phyloP scores from a whole-genome alignment of 106 monocot species.

The Dendrobium nobile region DNA sequence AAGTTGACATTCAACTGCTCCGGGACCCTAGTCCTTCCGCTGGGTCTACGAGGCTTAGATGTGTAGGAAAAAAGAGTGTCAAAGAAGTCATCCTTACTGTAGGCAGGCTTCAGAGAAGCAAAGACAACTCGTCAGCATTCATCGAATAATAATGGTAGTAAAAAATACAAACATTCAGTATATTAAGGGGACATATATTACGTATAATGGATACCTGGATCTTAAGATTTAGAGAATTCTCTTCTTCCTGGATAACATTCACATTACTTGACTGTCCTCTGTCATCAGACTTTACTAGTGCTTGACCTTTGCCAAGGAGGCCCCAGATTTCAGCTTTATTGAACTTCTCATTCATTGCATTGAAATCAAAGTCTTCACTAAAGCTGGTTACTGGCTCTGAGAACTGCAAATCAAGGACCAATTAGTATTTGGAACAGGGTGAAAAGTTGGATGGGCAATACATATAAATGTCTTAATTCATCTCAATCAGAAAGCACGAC shows the following conservation, averaged over 20 bases:
- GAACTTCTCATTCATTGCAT: constrained; percentile 95
- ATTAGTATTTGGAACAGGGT: not conserved
- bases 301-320: constrained; percentile 70
- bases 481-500: not conserved
- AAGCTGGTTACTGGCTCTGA: constrained; percentile 37
- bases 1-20: constrained; percentile 8
- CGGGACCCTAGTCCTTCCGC: constrained; percentile 34
- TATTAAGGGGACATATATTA: not conserved
- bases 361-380: constrained; percentile 92
- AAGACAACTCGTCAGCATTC: not conserved
- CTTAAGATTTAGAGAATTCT: constrained; percentile 18
- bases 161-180: not conserved
- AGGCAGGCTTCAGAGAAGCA: constrained; percentile 41
- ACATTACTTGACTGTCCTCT: constrained; percentile 34
- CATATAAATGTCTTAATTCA: not conserved
- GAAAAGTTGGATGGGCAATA: not conserved
- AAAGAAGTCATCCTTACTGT: constrained; percentile 86
- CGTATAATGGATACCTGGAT: constrained; percentile 23
- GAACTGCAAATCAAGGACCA: constrained; percentile 21
- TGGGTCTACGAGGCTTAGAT: constrained; percentile 35
- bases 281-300: constrained; percentile 25
- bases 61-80: constrained; percentile 71
- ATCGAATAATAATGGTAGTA: not conserved
- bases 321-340: constrained; percentile 99
- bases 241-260: constrained; percentile 23